Conservation (phyloP, 371 early-diverging fungal genomes). For the Dinochytrium kinnereticum region DNA sequence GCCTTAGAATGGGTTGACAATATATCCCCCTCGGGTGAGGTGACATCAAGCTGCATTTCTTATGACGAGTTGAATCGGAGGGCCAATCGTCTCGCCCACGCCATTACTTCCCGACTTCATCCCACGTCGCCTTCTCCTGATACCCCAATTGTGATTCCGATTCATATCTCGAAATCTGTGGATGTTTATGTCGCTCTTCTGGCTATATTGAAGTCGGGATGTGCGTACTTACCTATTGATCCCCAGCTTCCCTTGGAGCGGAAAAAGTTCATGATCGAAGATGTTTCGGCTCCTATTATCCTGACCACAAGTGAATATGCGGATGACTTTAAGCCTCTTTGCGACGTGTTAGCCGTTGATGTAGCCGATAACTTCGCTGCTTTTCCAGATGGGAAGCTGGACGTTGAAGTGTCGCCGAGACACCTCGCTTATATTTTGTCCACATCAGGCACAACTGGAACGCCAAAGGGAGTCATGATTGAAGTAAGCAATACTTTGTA, state of each 20-base stretch:
- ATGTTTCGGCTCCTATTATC: conserved; percentile 16
- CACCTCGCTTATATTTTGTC: conserved; percentile 32
- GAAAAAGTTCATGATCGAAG: conserved; percentile 22
- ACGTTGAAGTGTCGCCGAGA: background rate
- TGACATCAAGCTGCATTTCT: background rate
- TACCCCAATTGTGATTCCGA: background rate
- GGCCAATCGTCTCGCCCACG: background rate
- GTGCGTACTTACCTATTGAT: conserved; percentile 44
- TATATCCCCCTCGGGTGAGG: background rate
- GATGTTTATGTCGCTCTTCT: conserved; percentile 32
- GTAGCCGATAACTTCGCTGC: background rate
- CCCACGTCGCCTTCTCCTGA: background rate
- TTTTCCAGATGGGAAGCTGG: background rate
- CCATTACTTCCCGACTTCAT: background rate
- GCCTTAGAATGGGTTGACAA: background rate
- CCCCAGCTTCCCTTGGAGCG: conserved; percentile 23
- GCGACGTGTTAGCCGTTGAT: background rate
- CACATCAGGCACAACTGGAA: conserved; percentile 43
- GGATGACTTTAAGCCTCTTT: background rate
- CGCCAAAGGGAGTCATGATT: conserved; percentile 40
- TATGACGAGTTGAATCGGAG: background rate
- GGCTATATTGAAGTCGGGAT: conserved; percentile 45
- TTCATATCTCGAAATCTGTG: background rate
- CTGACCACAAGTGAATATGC: conserved; percentile 12
- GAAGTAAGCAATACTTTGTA: background rate